phyloP scores from a whole-genome alignment of 805 yeast genomes.

The Nakazawaea anatomiae region DNA sequence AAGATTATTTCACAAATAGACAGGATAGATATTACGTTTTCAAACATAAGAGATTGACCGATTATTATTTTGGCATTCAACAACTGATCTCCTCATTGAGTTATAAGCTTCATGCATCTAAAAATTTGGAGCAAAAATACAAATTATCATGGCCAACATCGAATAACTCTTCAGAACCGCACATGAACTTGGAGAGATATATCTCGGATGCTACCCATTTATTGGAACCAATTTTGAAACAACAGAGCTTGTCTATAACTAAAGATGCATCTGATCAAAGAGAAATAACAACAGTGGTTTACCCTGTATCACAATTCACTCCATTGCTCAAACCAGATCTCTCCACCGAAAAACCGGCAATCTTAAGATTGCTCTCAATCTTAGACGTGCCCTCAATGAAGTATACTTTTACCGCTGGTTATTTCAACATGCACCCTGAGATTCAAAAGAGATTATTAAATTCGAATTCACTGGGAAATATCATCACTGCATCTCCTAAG shows the following conservation, averaged over 20 bases:
- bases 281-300: conserved; percentile 57
- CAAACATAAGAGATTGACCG: conserved; percentile 47
- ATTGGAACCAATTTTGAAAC: conserved; percentile 55
- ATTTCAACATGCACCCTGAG: conserved; percentile 83
- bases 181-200: conserved; percentile 43
- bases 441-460: conserved; percentile 53
- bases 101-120: conserved; percentile 47
- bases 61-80: conserved; percentile 73
- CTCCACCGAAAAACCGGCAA: conserved; percentile 79
- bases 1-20: conserved; percentile 89
- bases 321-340: conserved; percentile 64
- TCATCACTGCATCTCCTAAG: conserved; percentile 87
- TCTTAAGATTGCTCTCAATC: conserved; percentile 54
- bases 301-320: conserved; percentile 87
- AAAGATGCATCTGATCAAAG: conserved; percentile 24
- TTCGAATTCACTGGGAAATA: conserved; percentile 55
- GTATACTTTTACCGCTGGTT: conserved; percentile 95
- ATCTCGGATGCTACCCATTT: conserved; percentile 48
- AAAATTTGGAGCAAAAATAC: conserved; percentile 39
- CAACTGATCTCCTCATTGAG: conserved; percentile 62
- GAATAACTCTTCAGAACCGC: conserved; percentile 66
- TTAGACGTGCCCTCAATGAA: conserved; percentile 47
- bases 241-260: conserved; percentile 11
- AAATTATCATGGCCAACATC: conserved; percentile 67
- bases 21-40: conserved; percentile 89